Evolutionary conservation across 1,284 basidiomycete species (phyloP), one percentile per base, ranked within the genome.

Genomic region (Apiotrichum mycotoxinovorans): DNA sequence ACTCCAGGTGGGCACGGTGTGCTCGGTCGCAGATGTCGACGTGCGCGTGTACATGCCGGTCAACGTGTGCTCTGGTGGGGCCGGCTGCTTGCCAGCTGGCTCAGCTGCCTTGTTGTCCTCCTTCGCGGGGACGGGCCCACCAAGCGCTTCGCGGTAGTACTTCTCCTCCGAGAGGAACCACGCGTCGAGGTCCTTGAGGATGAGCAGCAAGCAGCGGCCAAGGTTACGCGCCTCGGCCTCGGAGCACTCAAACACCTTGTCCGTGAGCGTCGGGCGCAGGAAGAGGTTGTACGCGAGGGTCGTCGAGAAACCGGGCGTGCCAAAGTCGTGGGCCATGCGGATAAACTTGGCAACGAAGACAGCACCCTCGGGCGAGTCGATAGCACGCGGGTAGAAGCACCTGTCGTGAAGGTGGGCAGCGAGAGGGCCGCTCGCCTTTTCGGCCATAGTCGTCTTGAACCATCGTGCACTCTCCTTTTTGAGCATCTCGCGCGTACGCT

Each of bases 191-290:
- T 93, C 92, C 20, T 81, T 80, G 60, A 95, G 79, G 54, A 93
- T 82, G 4, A 88, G 87, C 33, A 84, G 80, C 34, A 98, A 78
- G 78, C 95, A 96, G 38, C 88, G 89, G 25, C 90, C 93, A 69
- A 94, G 94, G 76, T 97, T 98, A 55, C 88, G 85, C 9, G 93
- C 93, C 77, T 99, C 95, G 66, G 90, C 91, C 79, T 96, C 95
- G 52, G 92, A 96, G 67, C 91, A 94, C 1, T 89, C 88, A 73
- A 94, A 97, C 26, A 98, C 81, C 12, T 93, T 83, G 10, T 87
- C 85, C 45, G 89, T 87, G 45, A 93, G 82, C 64, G 90, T 86
- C 60, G 92, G 88, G 34, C 87, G 85, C 52, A 96, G 85, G 27
- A 95, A 80, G 85, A 92, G 89, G 79, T 85, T 88, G 72, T 95